These are phyloP conservation scores for Colletotrichum sp. DNA, from an alignment of 2,329 filamentous ascomycete genomes.

Conservation along the genomic window DNA sequence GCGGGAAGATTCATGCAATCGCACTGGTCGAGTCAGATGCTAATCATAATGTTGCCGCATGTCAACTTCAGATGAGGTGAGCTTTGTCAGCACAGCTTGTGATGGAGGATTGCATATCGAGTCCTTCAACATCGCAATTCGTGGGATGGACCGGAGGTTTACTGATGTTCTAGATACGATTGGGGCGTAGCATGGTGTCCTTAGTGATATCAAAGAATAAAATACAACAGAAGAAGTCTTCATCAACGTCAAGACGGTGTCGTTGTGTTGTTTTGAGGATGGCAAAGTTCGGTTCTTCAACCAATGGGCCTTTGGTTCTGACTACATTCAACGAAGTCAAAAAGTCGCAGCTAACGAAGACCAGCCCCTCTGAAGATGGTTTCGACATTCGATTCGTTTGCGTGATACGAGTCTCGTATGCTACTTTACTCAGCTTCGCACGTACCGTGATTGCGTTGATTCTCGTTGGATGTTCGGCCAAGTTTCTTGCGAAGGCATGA, in stretches of 20 bases:
- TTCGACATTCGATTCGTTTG: fast-evolving
- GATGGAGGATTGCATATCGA: neutral
- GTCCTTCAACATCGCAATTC: neutral
- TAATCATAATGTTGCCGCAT: neutral
- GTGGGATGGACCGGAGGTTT: neutral
- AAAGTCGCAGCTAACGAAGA: neutral
- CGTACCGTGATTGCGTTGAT: neutral
- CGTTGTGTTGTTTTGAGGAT: neutral
- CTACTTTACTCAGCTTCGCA: neutral
- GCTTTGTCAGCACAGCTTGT: neutral
- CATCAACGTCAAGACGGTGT: neutral
- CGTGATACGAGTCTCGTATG: fast-evolving
- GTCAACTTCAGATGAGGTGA: neutral
- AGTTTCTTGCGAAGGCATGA: neutral
- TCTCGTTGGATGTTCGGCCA: neutral
- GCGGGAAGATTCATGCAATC: neutral
- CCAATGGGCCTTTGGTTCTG: neutral
- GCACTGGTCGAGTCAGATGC: neutral
- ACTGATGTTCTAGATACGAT: neutral
- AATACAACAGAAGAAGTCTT: neutral
- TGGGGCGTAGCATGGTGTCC: fast-evolving
- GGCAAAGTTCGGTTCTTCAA: fast-evolving
- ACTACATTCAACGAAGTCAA: neutral
- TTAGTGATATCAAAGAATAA: neutral
- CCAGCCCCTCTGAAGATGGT: neutral